Conservation (phyloP, 305 asterid species). For the Fraxinus paxiana region DNA sequence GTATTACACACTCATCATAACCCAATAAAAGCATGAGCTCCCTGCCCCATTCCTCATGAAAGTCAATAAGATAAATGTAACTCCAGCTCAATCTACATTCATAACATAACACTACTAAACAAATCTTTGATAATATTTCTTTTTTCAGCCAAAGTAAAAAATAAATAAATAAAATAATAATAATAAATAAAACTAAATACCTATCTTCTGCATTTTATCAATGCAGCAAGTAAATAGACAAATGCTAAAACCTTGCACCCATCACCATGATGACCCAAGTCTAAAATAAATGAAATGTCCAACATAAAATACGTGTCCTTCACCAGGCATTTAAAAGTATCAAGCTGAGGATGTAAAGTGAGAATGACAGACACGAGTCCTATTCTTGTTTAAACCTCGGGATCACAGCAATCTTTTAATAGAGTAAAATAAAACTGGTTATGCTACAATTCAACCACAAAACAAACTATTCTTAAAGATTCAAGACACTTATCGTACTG, state of each 20-base stretch:
- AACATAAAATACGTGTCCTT: background rate
- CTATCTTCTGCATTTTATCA: background rate
- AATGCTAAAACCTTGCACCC: background rate
- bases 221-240: background rate
- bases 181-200: background rate
- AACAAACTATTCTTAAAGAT: background rate
- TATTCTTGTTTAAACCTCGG: background rate
- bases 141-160: background rate
- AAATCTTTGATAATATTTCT: background rate
- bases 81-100: background rate
- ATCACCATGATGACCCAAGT: background rate
- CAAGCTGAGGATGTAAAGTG: background rate
- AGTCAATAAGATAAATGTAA: background rate
- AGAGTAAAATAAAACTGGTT: slow-evolving; percentile 1
- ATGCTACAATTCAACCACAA: background rate
- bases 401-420: background rate
- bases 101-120: background rate
- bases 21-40: background rate
- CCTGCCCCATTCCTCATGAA: background rate
- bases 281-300: background rate
- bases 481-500: background rate
- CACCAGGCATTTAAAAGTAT: background rate
- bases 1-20: background rate
- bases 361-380: background rate
- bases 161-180: background rate